Percentiles rank a stretch among this genome's conserved stretches.
phyloP scores from a whole-genome alignment of 1,284 basidiomycete species.

The Cystobasidiaceae sp. region DNA sequence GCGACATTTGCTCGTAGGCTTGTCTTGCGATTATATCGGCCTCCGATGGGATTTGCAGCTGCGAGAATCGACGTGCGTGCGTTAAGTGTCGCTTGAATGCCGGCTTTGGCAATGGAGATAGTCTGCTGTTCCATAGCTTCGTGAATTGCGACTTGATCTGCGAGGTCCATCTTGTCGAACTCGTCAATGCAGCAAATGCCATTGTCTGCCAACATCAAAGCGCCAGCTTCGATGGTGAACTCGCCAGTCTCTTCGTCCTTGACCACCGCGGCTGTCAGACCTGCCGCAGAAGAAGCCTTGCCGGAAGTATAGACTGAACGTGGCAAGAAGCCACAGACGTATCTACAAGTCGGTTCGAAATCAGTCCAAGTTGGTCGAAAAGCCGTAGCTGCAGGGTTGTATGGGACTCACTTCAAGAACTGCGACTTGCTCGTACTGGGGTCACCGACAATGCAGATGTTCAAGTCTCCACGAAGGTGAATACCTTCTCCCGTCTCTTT shows the following conservation, averaged over 20 bases:
- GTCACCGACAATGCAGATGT: conserved; percentile 97
- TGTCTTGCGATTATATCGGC: conserved; percentile 93
- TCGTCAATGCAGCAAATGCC: conserved; percentile 99
- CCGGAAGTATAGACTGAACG: conserved; percentile 98
- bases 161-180: conserved; percentile 99
- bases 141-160: conserved; percentile 98
- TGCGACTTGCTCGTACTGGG: conserved; percentile 97
- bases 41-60: conserved; percentile 94
- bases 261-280: conserved; percentile 96
- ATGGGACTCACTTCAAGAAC: conserved; percentile 77
- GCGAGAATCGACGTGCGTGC: conserved; percentile 96
- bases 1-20: conserved; percentile 90
- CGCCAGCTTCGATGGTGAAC: conserved; percentile 98
- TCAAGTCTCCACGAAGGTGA: conserved; percentile 94
- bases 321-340: conserved; percentile 97
- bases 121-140: conserved; percentile 99
- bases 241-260: conserved; percentile 98
- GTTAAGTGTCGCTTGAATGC: conserved; percentile 97
- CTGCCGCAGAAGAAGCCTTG: conserved; percentile 96
- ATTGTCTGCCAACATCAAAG: conserved; percentile 98
- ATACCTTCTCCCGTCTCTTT: conserved; percentile 96
- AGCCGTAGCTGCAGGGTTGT: neutral
- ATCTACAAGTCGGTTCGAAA: conserved; percentile 54
- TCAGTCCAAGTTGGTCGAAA: conserved; percentile 6
- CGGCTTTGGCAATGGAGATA: conserved; percentile 98